These are phyloP conservation scores for Primulina eburnea DNA, from an alignment of 257 asterid genomes.

Conservation along the genomic window DNA sequence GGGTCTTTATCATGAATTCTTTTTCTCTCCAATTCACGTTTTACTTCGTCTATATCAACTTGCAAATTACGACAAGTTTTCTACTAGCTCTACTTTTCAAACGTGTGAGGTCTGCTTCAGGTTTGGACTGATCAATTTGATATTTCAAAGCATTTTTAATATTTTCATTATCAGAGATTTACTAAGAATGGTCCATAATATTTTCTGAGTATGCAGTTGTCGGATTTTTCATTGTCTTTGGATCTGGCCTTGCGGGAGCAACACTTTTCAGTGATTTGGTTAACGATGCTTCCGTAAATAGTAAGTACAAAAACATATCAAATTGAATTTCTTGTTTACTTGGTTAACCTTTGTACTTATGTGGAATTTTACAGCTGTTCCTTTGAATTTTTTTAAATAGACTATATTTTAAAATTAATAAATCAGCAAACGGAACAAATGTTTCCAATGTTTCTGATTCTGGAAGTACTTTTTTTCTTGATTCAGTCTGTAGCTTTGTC, in stretches of 20 bases:
- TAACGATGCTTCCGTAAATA: not conserved
- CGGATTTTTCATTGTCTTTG: constrained; percentile 8
- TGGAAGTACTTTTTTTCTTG: not conserved
- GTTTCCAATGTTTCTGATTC: too few relatives aligned
- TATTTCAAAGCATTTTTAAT: not conserved
- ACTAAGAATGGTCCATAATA: not conserved
- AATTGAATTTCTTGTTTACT: not conserved
- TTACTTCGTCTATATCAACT: constrained; percentile 39
- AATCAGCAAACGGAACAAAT: too few relatives aligned
- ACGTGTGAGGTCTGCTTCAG: constrained; percentile 37
- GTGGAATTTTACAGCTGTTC: not conserved
- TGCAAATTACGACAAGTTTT: constrained; percentile 42
- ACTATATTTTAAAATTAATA: too few relatives aligned
- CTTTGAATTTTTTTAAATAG: not conserved
- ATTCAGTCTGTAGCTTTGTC: not conserved
- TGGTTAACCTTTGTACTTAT: not conserved
- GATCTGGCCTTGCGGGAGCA: not conserved
- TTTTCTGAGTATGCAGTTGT: not conserved
- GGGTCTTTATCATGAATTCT: constrained; percentile 39
- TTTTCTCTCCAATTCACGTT: constrained; percentile 32
- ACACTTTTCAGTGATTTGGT: not conserved
- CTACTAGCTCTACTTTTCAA: constrained; percentile 30
- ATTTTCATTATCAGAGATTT: not conserved
- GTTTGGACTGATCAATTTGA: constrained; percentile 17
- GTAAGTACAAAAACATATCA: not conserved